Percentiles rank a stretch among this genome's conserved stretches.
phyloP scores from a whole-genome alignment of 2,329 filamentous ascomycete species.

The Calonectria pauciramosa region DNA sequence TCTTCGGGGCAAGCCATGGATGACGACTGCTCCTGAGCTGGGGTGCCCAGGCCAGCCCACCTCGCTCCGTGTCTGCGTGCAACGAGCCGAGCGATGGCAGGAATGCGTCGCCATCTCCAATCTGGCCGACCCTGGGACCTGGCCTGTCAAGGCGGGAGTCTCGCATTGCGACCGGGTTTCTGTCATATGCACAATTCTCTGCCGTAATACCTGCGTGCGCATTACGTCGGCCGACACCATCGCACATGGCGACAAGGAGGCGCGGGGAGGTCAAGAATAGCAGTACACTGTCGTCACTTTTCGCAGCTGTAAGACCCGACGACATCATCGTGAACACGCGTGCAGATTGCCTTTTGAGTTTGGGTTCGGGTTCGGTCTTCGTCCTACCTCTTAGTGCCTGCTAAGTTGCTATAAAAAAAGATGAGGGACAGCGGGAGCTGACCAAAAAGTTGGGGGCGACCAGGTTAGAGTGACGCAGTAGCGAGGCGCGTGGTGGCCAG shows the following conservation, averaged over 20 bases:
- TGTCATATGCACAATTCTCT: neutral
- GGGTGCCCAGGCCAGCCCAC: neutral
- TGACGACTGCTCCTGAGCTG: conserved; percentile 15
- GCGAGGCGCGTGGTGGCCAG: conserved; percentile 9
- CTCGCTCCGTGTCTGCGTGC: conserved; percentile 5
- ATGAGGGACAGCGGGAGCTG: conserved; percentile 20
- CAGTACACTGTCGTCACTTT: conserved; percentile 9
- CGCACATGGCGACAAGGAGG: neutral
- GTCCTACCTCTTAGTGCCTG: neutral
- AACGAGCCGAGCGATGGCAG: conserved; percentile 2
- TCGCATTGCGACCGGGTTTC: conserved; percentile 24
- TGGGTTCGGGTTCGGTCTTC: conserved; percentile 9
- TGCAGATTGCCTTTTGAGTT: conserved; percentile 33
- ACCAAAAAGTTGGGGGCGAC: conserved; percentile 2
- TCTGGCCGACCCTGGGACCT: conserved; percentile 11
- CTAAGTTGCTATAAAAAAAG: conserved; percentile 42
- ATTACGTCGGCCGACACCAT: conserved; percentile 4
- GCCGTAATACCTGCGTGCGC: neutral
- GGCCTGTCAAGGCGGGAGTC: conserved; percentile 5
- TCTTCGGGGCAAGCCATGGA: conserved; percentile 6
- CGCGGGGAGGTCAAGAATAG: conserved; percentile 19
- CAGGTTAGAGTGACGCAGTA: conserved; percentile 11
- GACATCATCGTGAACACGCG: conserved; percentile 28
- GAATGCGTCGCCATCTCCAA: conserved; percentile 33
- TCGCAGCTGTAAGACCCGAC: neutral